Evolutionary conservation across 2,329 filamentous ascomycete genomes (phyloP), one percentile per base, ranked within the genome.

Genomic region (Pseudohalonectria lignicola): DNA sequence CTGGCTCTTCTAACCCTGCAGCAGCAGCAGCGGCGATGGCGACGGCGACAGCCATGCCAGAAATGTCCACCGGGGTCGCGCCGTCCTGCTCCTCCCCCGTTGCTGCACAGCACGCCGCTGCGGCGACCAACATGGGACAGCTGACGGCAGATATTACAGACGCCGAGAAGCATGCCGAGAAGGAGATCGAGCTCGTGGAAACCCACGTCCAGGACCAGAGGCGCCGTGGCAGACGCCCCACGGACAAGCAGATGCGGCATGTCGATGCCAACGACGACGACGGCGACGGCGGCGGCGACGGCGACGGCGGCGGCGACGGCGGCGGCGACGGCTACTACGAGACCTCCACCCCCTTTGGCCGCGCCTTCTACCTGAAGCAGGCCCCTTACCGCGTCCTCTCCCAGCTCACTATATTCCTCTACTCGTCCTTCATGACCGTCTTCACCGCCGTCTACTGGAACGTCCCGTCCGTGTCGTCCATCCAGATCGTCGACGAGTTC

Each of bases 371-470:
- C 52, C 55, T 65, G 33, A 58, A 60, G 15, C 52, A 65, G 34
- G 67, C 70, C 2, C 57, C 64, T 1, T 75, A 74, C 54, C 55
- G 57, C 31, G 71, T 75, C 18, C 53, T 69, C 31, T 60, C 63
- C 2, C 63, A 62, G 10, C 58, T 59, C 39, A 51, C 58, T 11
- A 72, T 74, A 44, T 65, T 69, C 48, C 51, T 60, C 40, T 74
- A 74, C 52, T 71, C 67, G 1, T 53, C 60, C 9, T 52, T 65
- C 43, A 59, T 63, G 34, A 61, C 60, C 9, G 54, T 73, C 28
- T 54, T 68, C 43, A 64, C 63, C 4, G 54, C 61, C 1, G 54
- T 69, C 34, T 72, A 62, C 52, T 76, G 71, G 71, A 66, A 71
- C 45, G 55, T 64, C 1, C 57, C 63, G 2, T 64, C 57, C 23